phyloP scores from a whole-genome alignment of 2,329 filamentous ascomycete species.

The Arthrobotrys sphaeroides region DNA sequence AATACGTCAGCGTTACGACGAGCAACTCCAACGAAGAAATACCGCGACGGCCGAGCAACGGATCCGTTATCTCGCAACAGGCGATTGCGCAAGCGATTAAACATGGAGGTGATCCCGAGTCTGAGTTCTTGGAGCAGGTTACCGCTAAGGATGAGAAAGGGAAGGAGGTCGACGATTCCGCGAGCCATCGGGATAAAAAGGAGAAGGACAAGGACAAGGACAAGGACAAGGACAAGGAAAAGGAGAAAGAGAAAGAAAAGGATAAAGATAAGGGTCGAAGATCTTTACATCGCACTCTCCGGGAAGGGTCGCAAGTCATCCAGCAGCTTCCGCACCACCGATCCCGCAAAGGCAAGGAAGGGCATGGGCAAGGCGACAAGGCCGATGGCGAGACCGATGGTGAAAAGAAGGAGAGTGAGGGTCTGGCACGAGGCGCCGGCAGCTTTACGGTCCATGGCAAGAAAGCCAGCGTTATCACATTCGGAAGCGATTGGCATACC shows the following conservation, averaged over 20 bases:
- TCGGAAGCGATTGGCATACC: conserved; percentile 87
- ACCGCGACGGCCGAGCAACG: conserved; percentile 35
- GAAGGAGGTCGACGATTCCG: conserved; percentile 60
- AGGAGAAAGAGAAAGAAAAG: conserved; percentile 59
- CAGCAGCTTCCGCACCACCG: conserved; percentile 74
- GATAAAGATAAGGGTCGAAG: conserved; percentile 73
- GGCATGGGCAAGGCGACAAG: conserved; percentile 69
- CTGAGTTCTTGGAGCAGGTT: conserved; percentile 46
- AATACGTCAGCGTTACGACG: conserved; percentile 47
- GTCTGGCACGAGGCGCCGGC: conserved; percentile 79
- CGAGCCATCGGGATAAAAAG: conserved; percentile 60
- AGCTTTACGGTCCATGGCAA: conserved; percentile 96
- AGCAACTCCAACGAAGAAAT: conserved; percentile 32
- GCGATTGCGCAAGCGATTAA: conserved; percentile 55
- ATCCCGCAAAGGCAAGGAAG: conserved; percentile 71
- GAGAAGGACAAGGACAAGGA: conserved; percentile 56
- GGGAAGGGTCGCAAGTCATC: conserved; percentile 73
- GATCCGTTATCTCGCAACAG: conserved; percentile 49
- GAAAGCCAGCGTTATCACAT: conserved; percentile 96
- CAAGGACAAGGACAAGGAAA: conserved; percentile 58
- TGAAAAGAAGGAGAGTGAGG: conserved; percentile 70
- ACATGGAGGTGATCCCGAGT: conserved; percentile 45
- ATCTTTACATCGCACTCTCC: conserved; percentile 86
- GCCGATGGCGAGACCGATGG: conserved; percentile 68
- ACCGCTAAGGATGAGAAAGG: conserved; percentile 53